phyloP scores from a whole-genome alignment of 805 yeast genomes.

The Candida ortonii region DNA sequence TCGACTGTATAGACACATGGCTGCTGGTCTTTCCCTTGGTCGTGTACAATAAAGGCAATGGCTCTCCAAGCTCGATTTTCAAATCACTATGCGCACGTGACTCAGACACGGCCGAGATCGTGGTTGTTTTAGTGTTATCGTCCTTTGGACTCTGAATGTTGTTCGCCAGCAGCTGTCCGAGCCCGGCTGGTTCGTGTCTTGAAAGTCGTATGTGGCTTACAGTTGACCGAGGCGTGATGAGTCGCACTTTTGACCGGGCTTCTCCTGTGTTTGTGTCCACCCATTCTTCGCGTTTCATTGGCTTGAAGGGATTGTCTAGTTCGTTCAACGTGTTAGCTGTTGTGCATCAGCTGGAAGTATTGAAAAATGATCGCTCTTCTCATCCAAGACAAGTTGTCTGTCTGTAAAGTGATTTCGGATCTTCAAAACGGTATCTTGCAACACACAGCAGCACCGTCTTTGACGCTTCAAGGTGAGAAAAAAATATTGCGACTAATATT shows the following conservation, averaged over 20 bases:
- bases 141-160: slow-evolving; percentile 1
- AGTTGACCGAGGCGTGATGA: slow-evolving; percentile 2
- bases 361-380: too few species aligned
- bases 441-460: too few species aligned
- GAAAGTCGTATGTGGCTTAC: neutral
- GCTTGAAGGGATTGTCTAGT: too few species aligned
- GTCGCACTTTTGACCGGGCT: slow-evolving; percentile 4
- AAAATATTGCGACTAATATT: too few species aligned
- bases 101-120: slow-evolving; percentile 1
- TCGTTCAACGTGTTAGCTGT: too few species aligned
- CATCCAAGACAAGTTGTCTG: too few species aligned
- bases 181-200: neutral
- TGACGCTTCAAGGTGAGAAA: too few species aligned
- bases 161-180: neutral
- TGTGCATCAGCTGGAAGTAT: too few species aligned
- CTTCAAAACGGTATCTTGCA: too few species aligned
- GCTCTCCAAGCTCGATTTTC: slow-evolving; percentile 23
- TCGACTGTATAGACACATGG: too few species aligned
- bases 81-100: slow-evolving; percentile 4
- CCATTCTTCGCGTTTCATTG: slow-evolving; percentile 15
- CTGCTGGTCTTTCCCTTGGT: neutral
- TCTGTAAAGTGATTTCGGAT: too few species aligned
- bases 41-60: slow-evolving; percentile 26
- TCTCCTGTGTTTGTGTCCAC: slow-evolving; percentile 2
- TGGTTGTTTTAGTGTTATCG: slow-evolving; percentile 10